Evolutionary conservation across 1,284 basidiomycete species (phyloP).

Genomic region (Agroathelia rolfsii): DNA sequence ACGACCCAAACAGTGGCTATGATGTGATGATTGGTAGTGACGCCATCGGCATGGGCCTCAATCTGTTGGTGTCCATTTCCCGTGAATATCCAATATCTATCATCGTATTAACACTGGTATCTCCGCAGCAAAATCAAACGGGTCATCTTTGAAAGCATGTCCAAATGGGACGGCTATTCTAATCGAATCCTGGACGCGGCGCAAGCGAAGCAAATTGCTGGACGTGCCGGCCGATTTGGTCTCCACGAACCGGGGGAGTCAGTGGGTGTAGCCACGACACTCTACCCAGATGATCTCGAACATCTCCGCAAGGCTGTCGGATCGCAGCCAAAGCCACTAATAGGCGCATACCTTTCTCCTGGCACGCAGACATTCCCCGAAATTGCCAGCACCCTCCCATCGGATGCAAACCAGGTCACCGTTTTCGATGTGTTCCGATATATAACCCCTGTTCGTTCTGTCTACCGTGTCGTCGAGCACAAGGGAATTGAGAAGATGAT

Average conservation of each 20-base stretch:
- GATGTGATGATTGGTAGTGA: conserved; percentile 89
- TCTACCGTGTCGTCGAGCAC: conserved; percentile 31
- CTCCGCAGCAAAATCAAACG: conserved; percentile 78
- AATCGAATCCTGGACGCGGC: conserved; percentile 57
- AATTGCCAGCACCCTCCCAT: conserved; percentile 30
- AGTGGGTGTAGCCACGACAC: conserved; percentile 73
- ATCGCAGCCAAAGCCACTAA: conserved; percentile 26
- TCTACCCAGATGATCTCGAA: conserved; percentile 58
- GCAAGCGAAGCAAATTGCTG: conserved; percentile 93
- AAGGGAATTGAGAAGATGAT: conserved; percentile 22
- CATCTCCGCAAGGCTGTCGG: conserved; percentile 40
- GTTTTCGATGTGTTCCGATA: conserved; percentile 38
- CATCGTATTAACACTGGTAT: conserved; percentile 3
- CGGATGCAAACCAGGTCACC: conserved; percentile 22
- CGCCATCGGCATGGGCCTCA: conserved; percentile 94
- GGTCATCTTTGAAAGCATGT: conserved; percentile 73
- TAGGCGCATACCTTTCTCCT: conserved; percentile 24
- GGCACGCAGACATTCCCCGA: conserved; percentile 15
- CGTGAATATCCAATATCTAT: conserved; percentile 1
- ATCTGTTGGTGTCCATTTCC: conserved; percentile 54
- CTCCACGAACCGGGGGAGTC: conserved; percentile 48
- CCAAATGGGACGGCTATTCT: conserved; percentile 62
- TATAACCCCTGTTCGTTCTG: conserved; percentile 36
- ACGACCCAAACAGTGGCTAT: conserved; percentile 65
- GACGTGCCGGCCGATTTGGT: conserved; percentile 90